Base-by-base conservation (phyloP, 2,329 filamentous ascomycete genomes). In the Exophiala oligosperma region DNA sequence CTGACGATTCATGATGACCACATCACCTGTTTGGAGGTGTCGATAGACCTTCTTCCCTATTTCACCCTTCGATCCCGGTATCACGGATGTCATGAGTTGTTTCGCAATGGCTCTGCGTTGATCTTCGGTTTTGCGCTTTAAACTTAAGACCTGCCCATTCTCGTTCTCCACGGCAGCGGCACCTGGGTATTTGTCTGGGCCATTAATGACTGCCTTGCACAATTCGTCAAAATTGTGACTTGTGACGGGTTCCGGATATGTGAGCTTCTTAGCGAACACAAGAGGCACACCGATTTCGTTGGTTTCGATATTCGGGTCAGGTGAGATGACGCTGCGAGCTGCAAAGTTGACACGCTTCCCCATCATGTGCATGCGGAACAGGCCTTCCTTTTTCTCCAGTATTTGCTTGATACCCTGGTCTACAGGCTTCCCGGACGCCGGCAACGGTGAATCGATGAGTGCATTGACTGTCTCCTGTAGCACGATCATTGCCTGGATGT, bases 301-400 rank as follows among this genome's bases (percentile, higher is more conserved):
- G 17, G 94, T 97, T 74, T 99, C 94, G 69, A 99, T 96, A 70
- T 97, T 99, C 2, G 94, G 94, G 71, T 99, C 94, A 0, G 94
- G 94, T 8, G 93, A 97, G 67, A 99, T 99, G 72, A 99, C 94
- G 82, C 90, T 96, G 73, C 94, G 89, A 38, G 94, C 94, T 50
- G 94, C 94, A 72, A 94, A 97, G 74, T 99, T 97, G 77, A 99
- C 94, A 79, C 94, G 92, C 81, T 99, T 99, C 61, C 94, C 94
- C 94, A 99, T 99, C 94, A 99, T 97, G 76, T 99, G 97, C 80
- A 96, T 97, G 68, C 94, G 84, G 80, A 99, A 99, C 29, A 99
- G 81, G 64, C 94, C 94, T 71, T 99, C 95, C 76, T 99, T 99
- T 81, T 99, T 99, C 76, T 99, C 94, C 28, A 99, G 82, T 71